Evolutionary conservation across 2,329 filamentous ascomycete species (phyloP).

Genomic region (Sporothrix sp.): DNA sequence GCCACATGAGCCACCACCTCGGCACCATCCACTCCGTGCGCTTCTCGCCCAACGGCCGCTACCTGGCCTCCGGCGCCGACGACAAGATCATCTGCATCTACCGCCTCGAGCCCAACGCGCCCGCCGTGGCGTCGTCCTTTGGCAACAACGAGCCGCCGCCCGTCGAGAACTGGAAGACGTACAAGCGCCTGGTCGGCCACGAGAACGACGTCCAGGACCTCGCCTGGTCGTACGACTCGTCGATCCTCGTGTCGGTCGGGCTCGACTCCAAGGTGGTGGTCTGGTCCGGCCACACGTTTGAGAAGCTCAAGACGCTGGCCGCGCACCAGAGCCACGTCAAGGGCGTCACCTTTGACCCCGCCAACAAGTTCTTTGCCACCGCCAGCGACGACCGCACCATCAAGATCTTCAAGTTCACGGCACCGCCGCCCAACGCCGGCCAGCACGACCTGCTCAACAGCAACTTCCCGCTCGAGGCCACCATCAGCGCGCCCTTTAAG

Average conservation of each 20-base stretch:
- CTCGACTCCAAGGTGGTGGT: constrained; percentile 96
- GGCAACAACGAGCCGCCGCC: constrained; percentile 86
- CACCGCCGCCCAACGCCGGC: constrained; percentile 81
- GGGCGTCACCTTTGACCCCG: constrained; percentile 95
- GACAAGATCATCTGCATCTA: constrained; percentile 99
- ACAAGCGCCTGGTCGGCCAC: constrained; percentile 85
- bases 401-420: constrained; percentile 91
- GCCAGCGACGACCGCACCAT: constrained; percentile 95
- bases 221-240: constrained; percentile 93
- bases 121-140: constrained; percentile 67
- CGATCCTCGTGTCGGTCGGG: constrained; percentile 89
- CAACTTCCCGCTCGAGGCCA: constrained; percentile 93
- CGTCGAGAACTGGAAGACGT: constrained; percentile 96
- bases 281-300: constrained; percentile 96
- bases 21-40: constrained; percentile 95
- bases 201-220: constrained; percentile 98
- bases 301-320: constrained; percentile 89
- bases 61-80: constrained; percentile 92
- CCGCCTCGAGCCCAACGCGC: constrained; percentile 72
- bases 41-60: constrained; percentile 91
- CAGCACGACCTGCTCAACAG: constrained; percentile 94
- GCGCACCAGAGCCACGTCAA: constrained; percentile 97
- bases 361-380: constrained; percentile 98
- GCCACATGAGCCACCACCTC: constrained; percentile 96
- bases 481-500: constrained; percentile 76